phyloP scores from a whole-genome alignment of 345 rosid genomes.

The Rhodomyrtus tomentosa region DNA sequence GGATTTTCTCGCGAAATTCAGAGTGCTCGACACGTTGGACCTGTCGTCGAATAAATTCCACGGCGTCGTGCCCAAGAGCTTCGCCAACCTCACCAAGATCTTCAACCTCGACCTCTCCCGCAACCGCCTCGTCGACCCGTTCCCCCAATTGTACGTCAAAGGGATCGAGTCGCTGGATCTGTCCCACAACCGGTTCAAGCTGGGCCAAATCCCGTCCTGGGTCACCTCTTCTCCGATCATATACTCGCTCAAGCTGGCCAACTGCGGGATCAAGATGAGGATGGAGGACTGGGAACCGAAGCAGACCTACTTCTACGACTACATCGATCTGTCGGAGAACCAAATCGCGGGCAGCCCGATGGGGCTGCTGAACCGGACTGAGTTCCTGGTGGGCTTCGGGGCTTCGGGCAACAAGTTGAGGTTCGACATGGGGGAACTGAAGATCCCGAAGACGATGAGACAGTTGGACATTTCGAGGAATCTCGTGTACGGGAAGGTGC shows the following conservation, averaged over 20 bases:
- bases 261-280: conserved; percentile 53
- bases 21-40: conserved; percentile 48
- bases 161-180: conserved; percentile 73
- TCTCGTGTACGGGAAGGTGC: conserved; percentile 44
- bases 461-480: conserved; percentile 50
- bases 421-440: conserved; percentile 36
- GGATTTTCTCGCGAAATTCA: conserved; percentile 40
- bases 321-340: conserved; percentile 53
- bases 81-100: conserved; percentile 62
- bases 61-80: conserved; percentile 43
- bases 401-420: conserved; percentile 42
- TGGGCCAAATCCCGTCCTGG: conserved; percentile 57
- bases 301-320: conserved; percentile 61
- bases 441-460: conserved; percentile 28
- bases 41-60: conserved; percentile 42
- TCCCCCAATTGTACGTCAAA: conserved; percentile 57
- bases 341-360: conserved; percentile 52
- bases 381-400: conserved; percentile 35
- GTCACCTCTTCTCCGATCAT: conserved; percentile 63
- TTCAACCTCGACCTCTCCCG: conserved; percentile 67
- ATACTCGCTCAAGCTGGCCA: conserved; percentile 59
- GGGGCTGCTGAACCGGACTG: conserved; percentile 40
- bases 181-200: conserved; percentile 48
- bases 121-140: conserved; percentile 51
- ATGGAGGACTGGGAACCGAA: conserved; percentile 50